phyloP scores from a whole-genome alignment of 805 yeast genomes.

The Saccharomycopsis amapae region DNA sequence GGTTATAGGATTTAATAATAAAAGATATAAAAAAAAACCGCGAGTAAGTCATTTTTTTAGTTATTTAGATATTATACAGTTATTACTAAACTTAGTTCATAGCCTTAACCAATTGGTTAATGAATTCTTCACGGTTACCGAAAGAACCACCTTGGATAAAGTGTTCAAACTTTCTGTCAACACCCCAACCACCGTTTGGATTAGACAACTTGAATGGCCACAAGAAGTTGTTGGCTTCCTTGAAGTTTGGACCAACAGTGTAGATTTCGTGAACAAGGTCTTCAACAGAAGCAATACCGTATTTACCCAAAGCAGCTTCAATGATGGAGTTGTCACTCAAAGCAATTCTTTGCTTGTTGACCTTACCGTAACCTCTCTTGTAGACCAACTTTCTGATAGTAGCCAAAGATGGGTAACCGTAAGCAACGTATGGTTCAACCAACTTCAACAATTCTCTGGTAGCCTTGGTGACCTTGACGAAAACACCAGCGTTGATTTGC shows the following conservation, averaged over 20 bases:
- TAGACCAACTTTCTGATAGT: slow-evolving; percentile 87
- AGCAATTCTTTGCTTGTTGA: slow-evolving; percentile 92
- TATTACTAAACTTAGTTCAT: slow-evolving; percentile 60
- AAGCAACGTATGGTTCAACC: slow-evolving; percentile 94
- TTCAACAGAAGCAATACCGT: slow-evolving; percentile 87
- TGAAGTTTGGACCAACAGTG: slow-evolving; percentile 98
- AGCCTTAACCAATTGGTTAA: slow-evolving; percentile 88
- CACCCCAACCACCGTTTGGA: slow-evolving; percentile 98
- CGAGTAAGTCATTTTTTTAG: too few species aligned
- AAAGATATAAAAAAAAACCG: not conserved
- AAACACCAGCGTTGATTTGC: slow-evolving; percentile 93
- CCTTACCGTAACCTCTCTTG: slow-evolving; percentile 98
- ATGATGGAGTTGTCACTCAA: slow-evolving; percentile 81
- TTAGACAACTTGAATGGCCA: slow-evolving; percentile 97
- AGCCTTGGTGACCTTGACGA: slow-evolving; percentile 93
- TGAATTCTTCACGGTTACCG: slow-evolving; percentile 96
- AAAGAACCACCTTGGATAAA: slow-evolving; percentile 97
- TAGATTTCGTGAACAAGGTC: slow-evolving; percentile 93
- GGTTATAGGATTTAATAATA: not conserved
- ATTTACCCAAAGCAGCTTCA: slow-evolving; percentile 84
- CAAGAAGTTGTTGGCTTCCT: slow-evolving; percentile 96
- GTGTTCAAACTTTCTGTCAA: slow-evolving; percentile 93
- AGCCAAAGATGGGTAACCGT: slow-evolving; percentile 93
- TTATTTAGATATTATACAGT: too few species aligned
- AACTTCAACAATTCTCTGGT: slow-evolving; percentile 85